phyloP scores from a whole-genome alignment of 2,329 filamentous ascomycete species.

The Cercospora canescens region DNA sequence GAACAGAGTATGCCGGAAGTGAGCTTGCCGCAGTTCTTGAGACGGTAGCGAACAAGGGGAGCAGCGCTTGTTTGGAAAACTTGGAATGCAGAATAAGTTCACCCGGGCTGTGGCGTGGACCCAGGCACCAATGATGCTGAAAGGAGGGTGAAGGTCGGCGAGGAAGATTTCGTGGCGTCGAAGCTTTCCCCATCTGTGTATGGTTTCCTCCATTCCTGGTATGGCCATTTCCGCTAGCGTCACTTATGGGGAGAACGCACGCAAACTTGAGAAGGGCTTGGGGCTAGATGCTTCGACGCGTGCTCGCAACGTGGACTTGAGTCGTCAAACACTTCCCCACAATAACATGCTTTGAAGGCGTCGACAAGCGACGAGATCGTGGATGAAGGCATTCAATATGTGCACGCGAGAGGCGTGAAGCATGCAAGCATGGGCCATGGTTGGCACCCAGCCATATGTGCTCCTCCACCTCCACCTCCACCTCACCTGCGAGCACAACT shows the following conservation, averaged over 20 bases:
- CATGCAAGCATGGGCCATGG: background rate
- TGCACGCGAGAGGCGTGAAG: background rate
- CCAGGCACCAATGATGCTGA: background rate
- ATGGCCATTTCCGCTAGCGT: background rate
- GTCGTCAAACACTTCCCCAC: background rate
- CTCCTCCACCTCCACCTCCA: background rate
- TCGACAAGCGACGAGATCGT: background rate
- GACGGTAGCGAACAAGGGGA: no score
- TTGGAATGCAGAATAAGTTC: no score
- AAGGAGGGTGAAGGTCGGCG: background rate
- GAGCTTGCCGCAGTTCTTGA: background rate
- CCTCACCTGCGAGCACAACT: background rate
- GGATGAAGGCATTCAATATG: background rate
- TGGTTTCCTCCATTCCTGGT: background rate
- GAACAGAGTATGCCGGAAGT: background rate
- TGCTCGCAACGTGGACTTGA: background rate
- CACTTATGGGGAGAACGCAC: background rate
- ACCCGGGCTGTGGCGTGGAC: background rate
- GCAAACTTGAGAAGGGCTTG: background rate
- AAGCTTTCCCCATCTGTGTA: background rate
- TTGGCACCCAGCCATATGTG: background rate
- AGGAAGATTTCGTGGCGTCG: background rate
- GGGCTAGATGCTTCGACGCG: background rate
- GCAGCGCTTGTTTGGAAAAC: no score
- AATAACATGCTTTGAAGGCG: background rate